Percentiles rank a stretch among this genome's conserved stretches.
Evolutionary conservation across 2,329 filamentous ascomycete species (phyloP).

Genomic region (Fusarium praegraminearum): DNA sequence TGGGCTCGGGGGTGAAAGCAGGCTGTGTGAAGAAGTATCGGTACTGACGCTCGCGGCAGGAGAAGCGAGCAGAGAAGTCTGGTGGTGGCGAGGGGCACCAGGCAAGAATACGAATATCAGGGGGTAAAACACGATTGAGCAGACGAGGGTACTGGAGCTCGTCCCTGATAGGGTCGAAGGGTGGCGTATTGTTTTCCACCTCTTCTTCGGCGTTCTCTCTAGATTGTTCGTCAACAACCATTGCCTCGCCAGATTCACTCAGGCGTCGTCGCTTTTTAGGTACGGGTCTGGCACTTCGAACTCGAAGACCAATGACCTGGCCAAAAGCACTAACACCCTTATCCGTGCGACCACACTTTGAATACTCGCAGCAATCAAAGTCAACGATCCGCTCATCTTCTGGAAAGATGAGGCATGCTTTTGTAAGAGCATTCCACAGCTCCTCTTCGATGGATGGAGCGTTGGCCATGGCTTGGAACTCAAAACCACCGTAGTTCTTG

Average conservation of each 20-base stretch:
- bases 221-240: slow-evolving; percentile 35
- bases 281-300: slow-evolving; percentile 82
- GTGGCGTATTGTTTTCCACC: slow-evolving; percentile 35
- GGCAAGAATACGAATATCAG: slow-evolving; percentile 89
- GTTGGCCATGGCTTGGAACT: slow-evolving; percentile 80
- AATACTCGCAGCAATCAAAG: slow-evolving; percentile 89
- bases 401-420: slow-evolving; percentile 84
- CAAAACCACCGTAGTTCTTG: slow-evolving; percentile 91
- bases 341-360: slow-evolving; percentile 95
- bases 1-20: slow-evolving; percentile 75
- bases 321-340: slow-evolving; percentile 95
- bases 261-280: slow-evolving; percentile 48
- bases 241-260: slow-evolving; percentile 43
- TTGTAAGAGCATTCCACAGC: slow-evolving; percentile 89
- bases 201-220: slow-evolving; percentile 32
- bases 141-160: slow-evolving; percentile 87
- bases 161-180: slow-evolving; percentile 77
- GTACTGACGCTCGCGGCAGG: slow-evolving; percentile 90
- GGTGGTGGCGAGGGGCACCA: slow-evolving; percentile 88
- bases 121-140: slow-evolving; percentile 87
- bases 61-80: slow-evolving; percentile 91
- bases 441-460: slow-evolving; percentile 91
- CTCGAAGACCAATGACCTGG: slow-evolving; percentile 86
- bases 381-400: slow-evolving; percentile 72
- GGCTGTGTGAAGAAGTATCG: slow-evolving; percentile 99